A percentile compares a stretch with the other conserved stretches of the same genome.
Evolutionary conservation across 2,329 filamentous ascomycete genomes (phyloP).

Genomic region (Alternaria gansuensis): DNA sequence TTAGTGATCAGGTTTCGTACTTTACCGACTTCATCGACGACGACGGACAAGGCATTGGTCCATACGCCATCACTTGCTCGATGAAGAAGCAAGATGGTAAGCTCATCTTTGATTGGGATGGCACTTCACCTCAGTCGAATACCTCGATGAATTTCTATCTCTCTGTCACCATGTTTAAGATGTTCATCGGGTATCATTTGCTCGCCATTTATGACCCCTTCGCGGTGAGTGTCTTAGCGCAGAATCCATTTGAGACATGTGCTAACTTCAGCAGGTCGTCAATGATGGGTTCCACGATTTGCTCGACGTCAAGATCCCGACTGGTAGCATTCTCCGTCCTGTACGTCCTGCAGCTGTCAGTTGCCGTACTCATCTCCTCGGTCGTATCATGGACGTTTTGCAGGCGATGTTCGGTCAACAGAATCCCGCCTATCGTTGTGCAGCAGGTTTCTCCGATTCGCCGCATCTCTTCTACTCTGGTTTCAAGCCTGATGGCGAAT

Average conservation of each 20-base stretch:
- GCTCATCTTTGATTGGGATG: slow-evolving; percentile 60
- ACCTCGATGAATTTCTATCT: slow-evolving; percentile 61
- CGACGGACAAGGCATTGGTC: slow-evolving; percentile 58
- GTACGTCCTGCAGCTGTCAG: slow-evolving; percentile 59
- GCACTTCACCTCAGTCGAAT: slow-evolving; percentile 59
- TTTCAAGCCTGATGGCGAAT: slow-evolving; percentile 59
- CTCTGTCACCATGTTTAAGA: slow-evolving; percentile 61
- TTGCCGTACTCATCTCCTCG: slow-evolving; percentile 60
- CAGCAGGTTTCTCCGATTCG: slow-evolving; percentile 62
- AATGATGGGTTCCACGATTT: slow-evolving; percentile 63
- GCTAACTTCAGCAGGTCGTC: slow-evolving; percentile 43
- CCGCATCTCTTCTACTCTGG: slow-evolving; percentile 63
- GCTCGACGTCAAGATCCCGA: slow-evolving; percentile 58
- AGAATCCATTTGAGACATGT: not conserved
- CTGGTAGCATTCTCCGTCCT: slow-evolving; percentile 58
- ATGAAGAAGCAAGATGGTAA: slow-evolving; percentile 58
- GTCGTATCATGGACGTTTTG: slow-evolving; percentile 60
- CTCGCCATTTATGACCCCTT: slow-evolving; percentile 61
- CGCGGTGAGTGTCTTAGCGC: slow-evolving; percentile 35
- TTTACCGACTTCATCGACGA: slow-evolving; percentile 63
- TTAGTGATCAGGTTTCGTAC: slow-evolving; percentile 54
- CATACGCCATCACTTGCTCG: slow-evolving; percentile 59
- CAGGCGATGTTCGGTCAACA: slow-evolving; percentile 61
- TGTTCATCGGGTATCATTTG: slow-evolving; percentile 61
- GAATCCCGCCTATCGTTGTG: slow-evolving; percentile 58